These are phyloP conservation scores for Jatropha podagrica DNA, from an alignment of 441 rosid species.

Conservation along the genomic window DNA sequence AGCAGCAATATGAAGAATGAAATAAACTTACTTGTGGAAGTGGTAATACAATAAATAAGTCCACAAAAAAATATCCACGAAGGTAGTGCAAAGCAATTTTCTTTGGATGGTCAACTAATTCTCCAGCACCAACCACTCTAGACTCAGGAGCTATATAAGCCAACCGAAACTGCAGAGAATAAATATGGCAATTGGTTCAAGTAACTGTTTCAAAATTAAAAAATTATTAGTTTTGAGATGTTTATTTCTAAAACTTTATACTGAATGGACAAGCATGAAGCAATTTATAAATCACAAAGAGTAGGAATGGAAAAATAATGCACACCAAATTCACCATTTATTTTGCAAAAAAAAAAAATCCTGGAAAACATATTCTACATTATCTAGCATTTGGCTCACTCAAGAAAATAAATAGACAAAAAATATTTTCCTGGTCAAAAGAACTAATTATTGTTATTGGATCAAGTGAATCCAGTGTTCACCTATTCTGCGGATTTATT, in stretches of 20 bases:
- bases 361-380: too few species aligned
- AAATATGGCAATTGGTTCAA: not conserved
- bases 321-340: not conserved
- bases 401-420: too few species aligned
- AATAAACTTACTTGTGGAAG: slow-evolving; percentile 72
- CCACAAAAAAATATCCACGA: slow-evolving; percentile 54
- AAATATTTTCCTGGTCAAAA: too few species aligned
- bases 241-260: not conserved
- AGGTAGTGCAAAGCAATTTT: slow-evolving; percentile 68
- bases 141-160: slow-evolving; percentile 88
- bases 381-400: too few species aligned
- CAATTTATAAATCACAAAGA: not conserved
- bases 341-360: too few species aligned
- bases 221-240: not conserved
- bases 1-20: slow-evolving; percentile 10
- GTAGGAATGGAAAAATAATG: not conserved
- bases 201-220: not conserved
- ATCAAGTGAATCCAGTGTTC: too few species aligned
- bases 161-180: slow-evolving; percentile 63
- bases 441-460: too few species aligned
- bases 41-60: slow-evolving; percentile 67
- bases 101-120: slow-evolving; percentile 80
- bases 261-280: not conserved
- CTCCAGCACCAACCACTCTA: slow-evolving; percentile 83
- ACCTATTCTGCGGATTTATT: too few species aligned